Evolutionary conservation across 2,329 filamentous ascomycete species (phyloP).

Genomic region (Blumeria hordei): DNA sequence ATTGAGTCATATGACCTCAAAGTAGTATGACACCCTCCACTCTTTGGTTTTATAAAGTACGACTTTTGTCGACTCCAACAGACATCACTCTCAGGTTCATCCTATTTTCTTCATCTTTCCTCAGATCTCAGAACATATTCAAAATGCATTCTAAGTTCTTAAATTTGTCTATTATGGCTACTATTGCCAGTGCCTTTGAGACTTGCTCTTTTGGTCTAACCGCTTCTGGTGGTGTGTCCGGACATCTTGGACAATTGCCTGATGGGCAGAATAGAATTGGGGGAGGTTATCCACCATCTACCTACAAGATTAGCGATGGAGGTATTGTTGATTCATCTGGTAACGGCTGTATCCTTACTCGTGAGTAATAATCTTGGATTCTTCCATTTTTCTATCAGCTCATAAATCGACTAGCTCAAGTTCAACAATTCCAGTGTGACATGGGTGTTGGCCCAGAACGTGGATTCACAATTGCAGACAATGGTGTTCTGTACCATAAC

Average conservation of each 20-base stretch:
- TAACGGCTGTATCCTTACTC: slow-evolving; percentile 38
- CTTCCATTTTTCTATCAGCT: background rate
- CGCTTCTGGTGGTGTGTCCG: slow-evolving; percentile 23
- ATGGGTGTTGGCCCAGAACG: slow-evolving; percentile 22
- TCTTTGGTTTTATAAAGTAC: too few relatives aligned
- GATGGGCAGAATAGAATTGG: slow-evolving; percentile 39
- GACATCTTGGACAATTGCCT: slow-evolving; percentile 31
- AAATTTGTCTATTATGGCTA: background rate
- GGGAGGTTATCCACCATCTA: slow-evolving; percentile 20
- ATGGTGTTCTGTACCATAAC: slow-evolving; percentile 25
- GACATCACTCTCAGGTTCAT: too few relatives aligned
- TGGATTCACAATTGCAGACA: slow-evolving; percentile 30
- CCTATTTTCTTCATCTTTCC: too few relatives aligned
- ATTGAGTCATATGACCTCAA: too few relatives aligned
- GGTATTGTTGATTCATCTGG: slow-evolving; percentile 30
- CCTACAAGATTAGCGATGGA: slow-evolving; percentile 30
- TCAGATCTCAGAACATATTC: too few relatives aligned
- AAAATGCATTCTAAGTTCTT: background rate
- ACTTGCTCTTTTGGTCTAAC: slow-evolving; percentile 27
- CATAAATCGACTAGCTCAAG: slow-evolving; percentile 2
- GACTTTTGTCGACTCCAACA: too few relatives aligned
- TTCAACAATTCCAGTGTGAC: slow-evolving; percentile 20
- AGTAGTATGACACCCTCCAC: too few relatives aligned
- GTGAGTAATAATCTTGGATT: slow-evolving; percentile 13
- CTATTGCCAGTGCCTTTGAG: background rate